Evolutionary conservation across 2,329 filamentous ascomycete species (phyloP), one percentile per base, ranked within the genome.

Genomic region (Xylariaceae sp.): DNA sequence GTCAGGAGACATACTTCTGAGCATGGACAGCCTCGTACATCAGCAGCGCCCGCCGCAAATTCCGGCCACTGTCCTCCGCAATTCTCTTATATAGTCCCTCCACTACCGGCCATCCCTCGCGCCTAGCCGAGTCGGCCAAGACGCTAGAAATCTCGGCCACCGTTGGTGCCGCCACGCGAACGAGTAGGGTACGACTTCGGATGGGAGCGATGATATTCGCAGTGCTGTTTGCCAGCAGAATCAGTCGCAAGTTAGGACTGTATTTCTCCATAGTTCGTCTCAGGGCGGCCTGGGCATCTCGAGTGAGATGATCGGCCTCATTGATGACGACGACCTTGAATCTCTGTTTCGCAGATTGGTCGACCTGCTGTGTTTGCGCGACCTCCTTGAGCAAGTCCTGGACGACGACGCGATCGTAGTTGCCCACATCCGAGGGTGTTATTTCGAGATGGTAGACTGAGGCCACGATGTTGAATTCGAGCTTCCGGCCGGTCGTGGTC

Each of bases 261-360:
- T 99, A 99, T 76, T 99, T 99, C 77, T 99, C 94, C 94, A 99
- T 99, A 0, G 94, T 99, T 64, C 94, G 82, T 74, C 94, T 85
- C 71, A 99, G 78, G 37, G 95, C 95, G 0, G 95, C 94, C 76
- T 99, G 94, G 2, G 94, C 94, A 80, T 99, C 94, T 64, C 94
- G 82, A 2, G 88, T 94, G 65, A 99, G 81, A 71, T 96, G 90
- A 72, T 99, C 95, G 6, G 94, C 94, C 79, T 99, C 94, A 70
- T 99, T 99, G 81, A 99, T 97, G 42, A 99, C 93, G 0, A 99
- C 94, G 1, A 99, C 92, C 77, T 99, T 99, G 83, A 99, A 99
- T 50, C 87, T 84, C 74, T 99, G 94, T 73, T 86, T 89, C 13
- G 95, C 95, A 10, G 86, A 82, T 67, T 94, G 81, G 74, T 99